Evolutionary conservation across 441 rosid genomes (phyloP).

Genomic region (Manihot esculenta): DNA sequence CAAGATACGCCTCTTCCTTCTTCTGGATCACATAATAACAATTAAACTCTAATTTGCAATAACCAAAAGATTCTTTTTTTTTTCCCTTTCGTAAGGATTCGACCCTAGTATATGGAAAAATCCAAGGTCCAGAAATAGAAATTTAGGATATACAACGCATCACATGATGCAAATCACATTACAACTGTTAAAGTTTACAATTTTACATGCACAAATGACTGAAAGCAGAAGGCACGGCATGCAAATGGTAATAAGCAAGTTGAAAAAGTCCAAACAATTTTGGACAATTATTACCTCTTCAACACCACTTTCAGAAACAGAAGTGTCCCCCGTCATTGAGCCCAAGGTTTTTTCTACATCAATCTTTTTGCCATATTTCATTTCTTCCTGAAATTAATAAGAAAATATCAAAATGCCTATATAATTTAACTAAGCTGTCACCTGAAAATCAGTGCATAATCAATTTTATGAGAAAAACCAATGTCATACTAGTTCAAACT

Average conservation of each 20-base stretch:
- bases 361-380: slow-evolving; percentile 38
- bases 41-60: neutral
- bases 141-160: neutral
- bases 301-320: slow-evolving; percentile 30
- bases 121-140: neutral
- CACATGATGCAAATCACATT: neutral
- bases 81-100: neutral
- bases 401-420: neutral
- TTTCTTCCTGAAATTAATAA: slow-evolving; percentile 42
- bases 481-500: slow-evolving; percentile 48
- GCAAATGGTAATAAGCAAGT: neutral
- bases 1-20: slow-evolving; percentile 34
- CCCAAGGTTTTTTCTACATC: slow-evolving; percentile 33
- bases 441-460: neutral
- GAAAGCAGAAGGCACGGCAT: neutral
- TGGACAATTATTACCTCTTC: slow-evolving; percentile 47
- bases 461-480: slow-evolving; percentile 18
- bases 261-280: neutral
- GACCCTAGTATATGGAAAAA: neutral
- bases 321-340: slow-evolving; percentile 38
- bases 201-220: neutral
- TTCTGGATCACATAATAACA: slow-evolving; percentile 27
- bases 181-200: too few relatives aligned
- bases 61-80: neutral
- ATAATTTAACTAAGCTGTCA: neutral